phyloP scores from a whole-genome alignment of 768 basidiomycete species.

The Boletus vinaceobasis region DNA sequence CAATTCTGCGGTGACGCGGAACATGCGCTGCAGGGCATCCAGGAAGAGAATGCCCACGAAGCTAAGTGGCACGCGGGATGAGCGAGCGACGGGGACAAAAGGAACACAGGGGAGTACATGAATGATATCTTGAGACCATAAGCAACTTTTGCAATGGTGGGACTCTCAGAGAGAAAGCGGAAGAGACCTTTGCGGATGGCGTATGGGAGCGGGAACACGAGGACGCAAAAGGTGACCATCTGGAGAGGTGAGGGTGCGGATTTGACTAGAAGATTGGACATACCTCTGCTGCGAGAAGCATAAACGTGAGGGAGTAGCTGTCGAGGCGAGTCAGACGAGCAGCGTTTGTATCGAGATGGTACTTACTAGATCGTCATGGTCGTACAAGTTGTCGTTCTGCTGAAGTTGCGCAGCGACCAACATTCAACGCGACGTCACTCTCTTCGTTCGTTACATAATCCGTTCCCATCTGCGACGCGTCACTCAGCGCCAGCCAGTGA shows the following conservation, averaged over 20 bases:
- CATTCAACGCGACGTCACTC: constrained; percentile 28
- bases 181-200: constrained; percentile 67
- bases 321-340: not conserved
- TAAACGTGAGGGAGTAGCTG: constrained; percentile 78
- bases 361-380: constrained; percentile 50
- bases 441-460: constrained; percentile 19
- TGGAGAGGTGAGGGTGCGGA: constrained; percentile 20
- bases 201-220: constrained; percentile 86
- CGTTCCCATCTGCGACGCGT: constrained; percentile 32
- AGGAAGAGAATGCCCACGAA: constrained; percentile 86
- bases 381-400: not conserved
- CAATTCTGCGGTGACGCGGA: constrained; percentile 68
- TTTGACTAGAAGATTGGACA: not conserved
- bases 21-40: constrained; percentile 93
- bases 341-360: fast-evolving
- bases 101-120: constrained; percentile 56
- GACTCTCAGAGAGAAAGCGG: constrained; percentile 64
- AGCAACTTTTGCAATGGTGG: constrained; percentile 76
- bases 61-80: constrained; percentile 32
- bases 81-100: not conserved
- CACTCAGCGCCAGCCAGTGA: not conserved
- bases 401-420: constrained; percentile 1
- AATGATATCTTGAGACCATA: constrained; percentile 94
- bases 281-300: constrained; percentile 76
- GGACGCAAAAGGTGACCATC: constrained; percentile 82